A percentile compares a stretch with the other conserved stretches of the same genome.
Evolutionary conservation across 2,329 filamentous ascomycete genomes (phyloP).

Genomic region (Colletotrichum scovillei): DNA sequence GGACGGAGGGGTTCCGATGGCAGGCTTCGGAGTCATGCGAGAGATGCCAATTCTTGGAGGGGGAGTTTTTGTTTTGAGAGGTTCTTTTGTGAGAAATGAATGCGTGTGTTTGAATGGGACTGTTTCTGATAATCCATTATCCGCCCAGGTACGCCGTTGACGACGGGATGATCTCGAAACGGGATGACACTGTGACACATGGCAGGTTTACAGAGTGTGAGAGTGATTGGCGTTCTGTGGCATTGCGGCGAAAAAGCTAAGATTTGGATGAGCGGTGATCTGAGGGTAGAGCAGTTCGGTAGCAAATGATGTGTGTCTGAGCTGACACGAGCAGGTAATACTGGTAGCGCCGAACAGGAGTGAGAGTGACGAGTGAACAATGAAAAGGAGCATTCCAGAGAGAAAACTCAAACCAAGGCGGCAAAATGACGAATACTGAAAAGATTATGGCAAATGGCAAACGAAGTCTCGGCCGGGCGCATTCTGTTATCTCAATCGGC

Average conservation of each 20-base stretch:
- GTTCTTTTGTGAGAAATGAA: background rate
- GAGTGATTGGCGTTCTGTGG: background rate
- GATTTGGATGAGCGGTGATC: background rate
- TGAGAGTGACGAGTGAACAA: background rate
- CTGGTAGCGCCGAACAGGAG: too few species aligned
- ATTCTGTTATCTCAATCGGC: slow-evolving; percentile 32
- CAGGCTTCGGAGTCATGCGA: slow-evolving; percentile 8
- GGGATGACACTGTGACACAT: slow-evolving; percentile 9
- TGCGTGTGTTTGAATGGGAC: background rate
- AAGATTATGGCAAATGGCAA: background rate
- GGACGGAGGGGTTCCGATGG: background rate
- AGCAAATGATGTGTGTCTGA: background rate
- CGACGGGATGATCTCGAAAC: background rate
- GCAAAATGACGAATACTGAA: slow-evolving; percentile 3
- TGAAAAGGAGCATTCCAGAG: background rate
- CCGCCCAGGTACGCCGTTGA: background rate
- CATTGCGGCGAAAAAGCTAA: background rate
- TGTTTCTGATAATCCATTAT: background rate
- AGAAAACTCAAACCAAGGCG: background rate
- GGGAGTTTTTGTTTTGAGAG: background rate
- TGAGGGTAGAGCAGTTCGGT: background rate
- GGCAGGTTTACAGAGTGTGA: background rate
- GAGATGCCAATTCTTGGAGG: background rate
- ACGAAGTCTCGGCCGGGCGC: background rate
- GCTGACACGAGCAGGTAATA: too few species aligned